These are phyloP conservation scores for Agaricus sinodeliciosus DNA, from an alignment of 768 basidiomycete species.

Conservation along the genomic window DNA sequence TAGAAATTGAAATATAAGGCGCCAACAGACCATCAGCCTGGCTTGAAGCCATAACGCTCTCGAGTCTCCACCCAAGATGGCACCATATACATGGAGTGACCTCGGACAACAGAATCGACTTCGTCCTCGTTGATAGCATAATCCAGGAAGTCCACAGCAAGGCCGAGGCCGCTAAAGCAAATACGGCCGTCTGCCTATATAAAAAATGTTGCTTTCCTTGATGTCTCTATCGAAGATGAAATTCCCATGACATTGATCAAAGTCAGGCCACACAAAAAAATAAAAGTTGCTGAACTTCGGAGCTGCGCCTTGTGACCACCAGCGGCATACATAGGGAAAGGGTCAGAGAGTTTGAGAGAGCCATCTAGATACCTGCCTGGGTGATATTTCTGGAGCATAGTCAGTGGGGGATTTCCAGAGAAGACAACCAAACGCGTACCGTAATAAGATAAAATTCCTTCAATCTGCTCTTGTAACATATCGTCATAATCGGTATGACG, in stretches of 20 bases:
- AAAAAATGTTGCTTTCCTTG: conserved; percentile 15
- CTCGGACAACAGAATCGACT: conserved; percentile 11
- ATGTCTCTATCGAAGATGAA: conserved; percentile 16
- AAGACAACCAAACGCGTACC: conserved; percentile 5
- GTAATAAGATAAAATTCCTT: conserved; percentile 16
- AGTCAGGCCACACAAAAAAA: background rate
- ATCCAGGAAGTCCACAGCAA: conserved; percentile 13
- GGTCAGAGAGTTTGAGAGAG: conserved; percentile 1
- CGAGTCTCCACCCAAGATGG: conserved; percentile 11
- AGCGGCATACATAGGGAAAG: conserved; percentile 9
- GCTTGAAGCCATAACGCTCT: conserved; percentile 14
- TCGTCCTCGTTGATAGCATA: background rate
- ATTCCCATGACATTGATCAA: conserved; percentile 7
- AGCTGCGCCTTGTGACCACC: conserved; percentile 13
- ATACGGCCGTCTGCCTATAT: conserved; percentile 16
- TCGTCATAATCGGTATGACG: conserved; percentile 7
- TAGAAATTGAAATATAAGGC: conserved; percentile 11
- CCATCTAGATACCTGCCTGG: conserved; percentile 13
- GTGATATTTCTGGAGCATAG: conserved; percentile 12
- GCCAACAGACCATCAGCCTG: conserved; percentile 15
- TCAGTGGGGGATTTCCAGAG: background rate
- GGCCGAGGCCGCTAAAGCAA: conserved; percentile 15
- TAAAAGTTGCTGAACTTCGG: background rate
- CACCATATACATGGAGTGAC: conserved; percentile 15
- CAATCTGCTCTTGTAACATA: conserved; percentile 16